Evolutionary conservation across 441 rosid species (phyloP).

Genomic region (Adansonia rubrostipa): DNA sequence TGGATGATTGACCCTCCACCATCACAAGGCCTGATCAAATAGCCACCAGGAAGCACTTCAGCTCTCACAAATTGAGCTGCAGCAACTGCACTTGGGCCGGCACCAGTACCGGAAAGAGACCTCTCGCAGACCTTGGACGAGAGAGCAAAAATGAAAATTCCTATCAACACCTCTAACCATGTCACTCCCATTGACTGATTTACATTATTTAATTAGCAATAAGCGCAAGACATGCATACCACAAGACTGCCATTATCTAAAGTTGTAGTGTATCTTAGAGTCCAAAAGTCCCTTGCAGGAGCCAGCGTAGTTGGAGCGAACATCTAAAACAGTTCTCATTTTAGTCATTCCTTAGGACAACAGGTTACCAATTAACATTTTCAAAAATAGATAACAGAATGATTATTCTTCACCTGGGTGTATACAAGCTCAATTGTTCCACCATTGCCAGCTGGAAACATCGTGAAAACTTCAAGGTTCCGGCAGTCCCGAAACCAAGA

Average conservation of each 20-base stretch:
- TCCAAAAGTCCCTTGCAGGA: constrained; percentile 99
- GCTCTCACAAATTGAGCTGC: constrained; percentile 94
- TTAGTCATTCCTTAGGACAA: constrained; percentile 12
- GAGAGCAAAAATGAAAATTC: constrained; percentile 3
- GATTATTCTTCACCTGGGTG: constrained; percentile 63
- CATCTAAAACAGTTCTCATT: constrained; percentile 48
- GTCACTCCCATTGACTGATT: not conserved
- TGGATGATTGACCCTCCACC: constrained; percentile 99
- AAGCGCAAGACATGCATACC: constrained; percentile 50
- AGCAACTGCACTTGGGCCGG: constrained; percentile 79
- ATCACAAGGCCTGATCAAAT: constrained; percentile 93
- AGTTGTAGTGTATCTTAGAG: constrained; percentile 85
- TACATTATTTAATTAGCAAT: not conserved
- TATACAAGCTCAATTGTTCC: constrained; percentile 95
- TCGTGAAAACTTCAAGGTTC: constrained; percentile 93
- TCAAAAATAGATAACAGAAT: constrained; percentile 1
- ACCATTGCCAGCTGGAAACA: constrained; percentile 95
- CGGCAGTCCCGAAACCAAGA: constrained; percentile 99
- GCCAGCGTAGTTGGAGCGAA: constrained; percentile 98
- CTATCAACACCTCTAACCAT: not conserved
- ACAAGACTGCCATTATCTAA: constrained; percentile 98
- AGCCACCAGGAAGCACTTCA: constrained; percentile 96
- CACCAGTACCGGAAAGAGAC: constrained; percentile 93
- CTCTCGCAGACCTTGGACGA: constrained; percentile 84
- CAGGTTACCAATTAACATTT: not conserved